These are phyloP conservation scores for Colletotrichum ledebouriae DNA, from an alignment of 2,329 filamentous ascomycete species.

Conservation along the genomic window DNA sequence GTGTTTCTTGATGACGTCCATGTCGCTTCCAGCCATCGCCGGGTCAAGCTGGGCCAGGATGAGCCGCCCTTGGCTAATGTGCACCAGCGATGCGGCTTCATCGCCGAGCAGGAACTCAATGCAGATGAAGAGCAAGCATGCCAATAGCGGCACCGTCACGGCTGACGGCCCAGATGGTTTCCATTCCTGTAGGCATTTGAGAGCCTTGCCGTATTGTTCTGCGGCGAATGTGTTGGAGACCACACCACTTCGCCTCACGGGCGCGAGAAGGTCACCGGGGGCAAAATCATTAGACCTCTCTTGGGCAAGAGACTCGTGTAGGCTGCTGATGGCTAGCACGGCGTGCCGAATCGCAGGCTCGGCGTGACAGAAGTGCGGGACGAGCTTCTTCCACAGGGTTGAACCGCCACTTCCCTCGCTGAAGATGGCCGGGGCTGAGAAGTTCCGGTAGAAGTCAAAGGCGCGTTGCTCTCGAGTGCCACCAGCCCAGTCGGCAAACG, in stretches of 20 bases:
- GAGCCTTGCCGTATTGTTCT: conserved; percentile 63
- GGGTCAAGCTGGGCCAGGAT: conserved; percentile 54
- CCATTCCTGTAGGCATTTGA: conserved; percentile 57
- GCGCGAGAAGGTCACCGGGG: not conserved
- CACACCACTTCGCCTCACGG: not conserved
- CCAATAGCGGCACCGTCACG: conserved; percentile 54
- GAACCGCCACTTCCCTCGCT: conserved; percentile 57
- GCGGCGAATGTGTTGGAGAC: conserved; percentile 51
- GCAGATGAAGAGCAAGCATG: conserved; percentile 65
- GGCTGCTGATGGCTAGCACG: conserved; percentile 62
- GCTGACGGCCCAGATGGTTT: conserved; percentile 44
- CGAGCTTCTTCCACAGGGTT: conserved; percentile 59
- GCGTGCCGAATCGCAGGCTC: conserved; percentile 64
- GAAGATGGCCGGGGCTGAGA: conserved; percentile 54
- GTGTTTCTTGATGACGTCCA: conserved; percentile 55
- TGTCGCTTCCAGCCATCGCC: conserved; percentile 45
- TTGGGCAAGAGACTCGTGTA: conserved; percentile 54
- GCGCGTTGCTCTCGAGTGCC: conserved; percentile 45
- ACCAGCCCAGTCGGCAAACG: conserved; percentile 27
- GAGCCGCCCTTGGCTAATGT: conserved; percentile 59
- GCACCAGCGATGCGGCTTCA: conserved; percentile 59
- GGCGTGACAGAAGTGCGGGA: conserved; percentile 59
- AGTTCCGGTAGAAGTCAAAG: conserved; percentile 53
- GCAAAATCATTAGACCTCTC: not conserved
- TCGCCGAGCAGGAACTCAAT: conserved; percentile 68